phyloP scores from a whole-genome alignment of 2,329 filamentous ascomycete species.

The Lecanoromycetidae sp. region DNA sequence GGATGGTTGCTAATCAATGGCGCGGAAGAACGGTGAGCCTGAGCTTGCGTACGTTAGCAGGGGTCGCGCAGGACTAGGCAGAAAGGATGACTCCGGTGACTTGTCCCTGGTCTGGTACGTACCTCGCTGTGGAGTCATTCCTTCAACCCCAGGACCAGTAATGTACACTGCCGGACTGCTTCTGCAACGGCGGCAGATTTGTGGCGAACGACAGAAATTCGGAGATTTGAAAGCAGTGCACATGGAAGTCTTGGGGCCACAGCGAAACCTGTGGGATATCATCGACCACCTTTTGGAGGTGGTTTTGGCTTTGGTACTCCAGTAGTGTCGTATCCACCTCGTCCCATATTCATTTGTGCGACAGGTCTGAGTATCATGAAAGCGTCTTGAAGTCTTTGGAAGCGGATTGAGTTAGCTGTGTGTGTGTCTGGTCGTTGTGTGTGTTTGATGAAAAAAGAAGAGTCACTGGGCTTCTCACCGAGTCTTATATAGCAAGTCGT shows the following conservation, averaged over 20 bases:
- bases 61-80: constrained; percentile 16
- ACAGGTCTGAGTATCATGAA: constrained; percentile 31
- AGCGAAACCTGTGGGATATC: constrained; percentile 3
- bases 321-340: constrained; percentile 41
- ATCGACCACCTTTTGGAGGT: constrained; percentile 24
- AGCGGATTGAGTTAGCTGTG: constrained; percentile 7
- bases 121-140: constrained; percentile 18
- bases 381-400: constrained; percentile 8
- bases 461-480: background rate
- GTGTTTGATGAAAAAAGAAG: constrained; percentile 11
- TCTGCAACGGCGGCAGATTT: constrained; percentile 1
- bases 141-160: constrained; percentile 9
- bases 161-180: constrained; percentile 8
- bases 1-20: constrained; percentile 14
- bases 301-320: constrained; percentile 40
- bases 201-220: background rate
- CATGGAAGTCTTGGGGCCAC: background rate
- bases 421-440: background rate
- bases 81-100: constrained; percentile 14
- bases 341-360: constrained; percentile 36
- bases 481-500: constrained; percentile 11
- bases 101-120: constrained; percentile 12
- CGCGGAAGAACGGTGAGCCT: constrained; percentile 16
- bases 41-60: constrained; percentile 14
- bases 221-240: constrained; percentile 8